phyloP scores from a whole-genome alignment of 2,329 filamentous ascomycete genomes.

The Periconia macrospinosa region DNA sequence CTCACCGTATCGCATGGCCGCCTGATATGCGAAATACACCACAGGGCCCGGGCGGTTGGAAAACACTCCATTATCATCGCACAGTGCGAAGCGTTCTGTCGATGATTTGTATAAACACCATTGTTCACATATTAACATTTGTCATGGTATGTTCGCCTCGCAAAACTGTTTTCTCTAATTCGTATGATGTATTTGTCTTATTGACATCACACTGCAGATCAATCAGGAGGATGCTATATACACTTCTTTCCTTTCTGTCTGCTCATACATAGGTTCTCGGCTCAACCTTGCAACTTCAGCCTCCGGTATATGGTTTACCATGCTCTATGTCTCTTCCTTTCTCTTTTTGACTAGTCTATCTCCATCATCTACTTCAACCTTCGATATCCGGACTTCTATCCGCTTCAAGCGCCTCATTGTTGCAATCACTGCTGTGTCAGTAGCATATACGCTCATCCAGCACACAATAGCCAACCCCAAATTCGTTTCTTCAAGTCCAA shows the following conservation, averaged over 20 bases:
- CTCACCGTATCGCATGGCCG: conserved; percentile 30
- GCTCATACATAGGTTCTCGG: conserved; percentile 31
- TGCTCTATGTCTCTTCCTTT: conserved; percentile 29
- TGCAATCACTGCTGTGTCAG: conserved; percentile 28
- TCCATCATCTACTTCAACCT: conserved; percentile 17
- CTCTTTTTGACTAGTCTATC: conserved; percentile 25
- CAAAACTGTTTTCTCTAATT: not conserved
- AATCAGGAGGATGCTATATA: conserved; percentile 29
- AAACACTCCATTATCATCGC: conserved; percentile 25
- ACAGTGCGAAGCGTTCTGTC: conserved; percentile 29
- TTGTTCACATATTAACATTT: conserved; percentile 32
- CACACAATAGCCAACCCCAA: conserved; percentile 18
- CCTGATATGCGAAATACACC: conserved; percentile 23
- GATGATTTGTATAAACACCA: conserved; percentile 26
- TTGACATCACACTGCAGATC: conserved; percentile 20
- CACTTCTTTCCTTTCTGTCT: conserved; percentile 30
- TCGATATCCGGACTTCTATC: conserved; percentile 26
- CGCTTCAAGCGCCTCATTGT: conserved; percentile 33
- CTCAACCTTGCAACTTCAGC: conserved; percentile 24
- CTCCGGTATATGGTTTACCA: conserved; percentile 31
- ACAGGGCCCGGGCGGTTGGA: conserved; percentile 26
- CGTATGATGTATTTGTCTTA: no score
- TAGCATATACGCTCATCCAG: conserved; percentile 28
- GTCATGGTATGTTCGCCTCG: conserved; percentile 29
- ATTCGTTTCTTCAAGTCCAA: conserved; percentile 6